These are phyloP conservation scores for Asterochloris erici DNA, from an alignment of 139 green algal genomes.

Conservation along the genomic window DNA sequence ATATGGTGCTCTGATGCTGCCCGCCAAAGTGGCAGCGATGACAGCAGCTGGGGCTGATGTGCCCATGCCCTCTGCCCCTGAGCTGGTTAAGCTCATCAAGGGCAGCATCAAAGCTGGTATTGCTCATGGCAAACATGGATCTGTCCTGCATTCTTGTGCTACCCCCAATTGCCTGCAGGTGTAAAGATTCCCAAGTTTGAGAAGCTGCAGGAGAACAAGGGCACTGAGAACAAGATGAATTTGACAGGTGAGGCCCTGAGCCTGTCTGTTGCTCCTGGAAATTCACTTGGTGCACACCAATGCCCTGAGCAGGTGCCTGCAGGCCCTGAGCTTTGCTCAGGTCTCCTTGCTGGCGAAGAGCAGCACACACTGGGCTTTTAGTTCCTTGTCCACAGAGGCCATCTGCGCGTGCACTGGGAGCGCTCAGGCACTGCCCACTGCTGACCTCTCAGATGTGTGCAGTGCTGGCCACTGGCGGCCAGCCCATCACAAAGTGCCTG, in stretches of 20 bases:
- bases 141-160: background rate
- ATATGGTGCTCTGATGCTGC: conserved; percentile 59
- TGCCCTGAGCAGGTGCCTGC: too few relatives aligned
- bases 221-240: conserved; percentile 81
- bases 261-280: too few relatives aligned
- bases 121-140: background rate
- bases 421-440: too few relatives aligned
- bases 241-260: conserved; percentile 28
- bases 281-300: too few relatives aligned
- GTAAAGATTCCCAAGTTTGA: conserved; percentile 96
- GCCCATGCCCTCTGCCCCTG: too few relatives aligned
- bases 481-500: conserved; percentile 85
- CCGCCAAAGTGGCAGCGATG: background rate
- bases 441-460: too few relatives aligned
- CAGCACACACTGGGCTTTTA: too few relatives aligned
- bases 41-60: background rate
- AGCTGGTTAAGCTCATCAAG: background rate
- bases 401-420: too few relatives aligned
- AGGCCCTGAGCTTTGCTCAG: too few relatives aligned
- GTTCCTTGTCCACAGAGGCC: too few relatives aligned
- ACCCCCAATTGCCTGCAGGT: conserved; percentile 31
- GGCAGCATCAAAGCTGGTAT: background rate
- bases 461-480: conserved; percentile 77
- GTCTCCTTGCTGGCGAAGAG: too few relatives aligned
- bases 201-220: conserved; percentile 29